A percentile compares a stretch with the other conserved stretches of the same genome.
phyloP scores from a whole-genome alignment of 2,329 filamentous ascomycete species.

The Colletotrichum salicis region DNA sequence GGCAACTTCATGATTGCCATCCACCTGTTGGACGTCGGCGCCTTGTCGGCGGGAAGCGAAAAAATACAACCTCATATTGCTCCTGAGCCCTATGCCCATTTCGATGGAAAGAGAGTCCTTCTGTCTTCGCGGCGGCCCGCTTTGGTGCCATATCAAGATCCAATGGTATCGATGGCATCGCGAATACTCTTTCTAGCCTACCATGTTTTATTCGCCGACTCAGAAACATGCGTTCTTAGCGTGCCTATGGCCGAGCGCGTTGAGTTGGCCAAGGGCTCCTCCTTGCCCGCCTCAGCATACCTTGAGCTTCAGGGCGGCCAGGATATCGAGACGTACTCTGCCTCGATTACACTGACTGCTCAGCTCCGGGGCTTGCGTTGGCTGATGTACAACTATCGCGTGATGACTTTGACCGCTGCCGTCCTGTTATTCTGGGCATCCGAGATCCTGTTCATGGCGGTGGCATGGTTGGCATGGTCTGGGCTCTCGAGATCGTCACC shows the following conservation, averaged over 20 bases:
- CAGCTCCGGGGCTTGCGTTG: conserved; percentile 80
- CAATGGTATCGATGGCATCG: conserved; percentile 70
- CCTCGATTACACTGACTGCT: conserved; percentile 76
- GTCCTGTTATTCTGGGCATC: conserved; percentile 79
- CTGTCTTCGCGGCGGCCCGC: conserved; percentile 77
- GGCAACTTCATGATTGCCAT: conserved; percentile 97
- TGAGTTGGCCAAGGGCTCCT: conserved; percentile 62
- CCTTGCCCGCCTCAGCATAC: conserved; percentile 58
- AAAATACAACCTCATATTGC: conserved; percentile 32
- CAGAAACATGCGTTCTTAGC: conserved; percentile 71
- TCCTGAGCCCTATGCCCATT: conserved; percentile 45
- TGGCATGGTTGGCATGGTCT: conserved; percentile 72
- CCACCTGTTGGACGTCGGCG: conserved; percentile 67
- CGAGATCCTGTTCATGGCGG: conserved; percentile 74
- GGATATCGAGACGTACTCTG: conserved; percentile 80
- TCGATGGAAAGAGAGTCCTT: conserved; percentile 57
- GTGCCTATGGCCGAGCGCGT: conserved; percentile 80
- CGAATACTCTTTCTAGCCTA: conserved; percentile 73
- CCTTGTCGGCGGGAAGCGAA: conserved; percentile 38
- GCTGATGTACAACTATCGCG: conserved; percentile 86
- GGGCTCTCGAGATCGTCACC: conserved; percentile 29
- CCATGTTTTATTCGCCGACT: conserved; percentile 73
- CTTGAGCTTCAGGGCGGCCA: conserved; percentile 76
- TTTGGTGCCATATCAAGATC: conserved; percentile 82
- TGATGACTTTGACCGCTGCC: conserved; percentile 75